Conservation (phyloP, 805 yeast genomes). For the Starmerella floricola region DNA sequence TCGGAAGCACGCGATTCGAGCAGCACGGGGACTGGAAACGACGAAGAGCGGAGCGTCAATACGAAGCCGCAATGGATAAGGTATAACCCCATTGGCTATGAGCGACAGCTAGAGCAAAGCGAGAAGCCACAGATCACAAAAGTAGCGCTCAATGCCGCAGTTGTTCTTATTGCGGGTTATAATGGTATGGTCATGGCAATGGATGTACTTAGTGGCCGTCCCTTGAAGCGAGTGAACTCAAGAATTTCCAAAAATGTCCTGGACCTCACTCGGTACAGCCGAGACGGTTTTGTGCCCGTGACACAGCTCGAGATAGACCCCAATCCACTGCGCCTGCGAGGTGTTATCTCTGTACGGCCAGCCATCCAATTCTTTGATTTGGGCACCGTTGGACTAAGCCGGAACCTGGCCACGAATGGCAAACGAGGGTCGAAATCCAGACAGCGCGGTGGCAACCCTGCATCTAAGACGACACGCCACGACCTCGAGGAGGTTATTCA, state of each 20-base stretch:
- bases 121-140: conserved; percentile 21
- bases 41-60: conserved; percentile 4
- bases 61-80: conserved; percentile 8
- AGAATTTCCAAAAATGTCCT: conserved; percentile 23
- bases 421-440: background rate
- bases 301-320: conserved; percentile 25
- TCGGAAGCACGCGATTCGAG: no score
- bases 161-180: conserved; percentile 24
- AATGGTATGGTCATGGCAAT: conserved; percentile 24
- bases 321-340: conserved; percentile 25
- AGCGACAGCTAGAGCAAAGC: conserved; percentile 5
- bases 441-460: background rate
- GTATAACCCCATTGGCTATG: conserved; percentile 14
- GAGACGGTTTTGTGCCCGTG: conserved; percentile 21
- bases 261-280: conserved; percentile 18
- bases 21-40: background rate
- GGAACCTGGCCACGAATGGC: background rate
- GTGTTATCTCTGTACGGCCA: conserved; percentile 23
- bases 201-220: conserved; percentile 25
- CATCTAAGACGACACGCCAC: conserved; percentile 2
- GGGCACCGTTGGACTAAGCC: conserved; percentile 10
- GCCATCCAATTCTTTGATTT: conserved; percentile 26
- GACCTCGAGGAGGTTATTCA: conserved; percentile 22
- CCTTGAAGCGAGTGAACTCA: conserved; percentile 24
- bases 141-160: conserved; percentile 26